Evolutionary conservation across 1,284 basidiomycete genomes (phyloP).

Genomic region (Heterobasidion occidentale): DNA sequence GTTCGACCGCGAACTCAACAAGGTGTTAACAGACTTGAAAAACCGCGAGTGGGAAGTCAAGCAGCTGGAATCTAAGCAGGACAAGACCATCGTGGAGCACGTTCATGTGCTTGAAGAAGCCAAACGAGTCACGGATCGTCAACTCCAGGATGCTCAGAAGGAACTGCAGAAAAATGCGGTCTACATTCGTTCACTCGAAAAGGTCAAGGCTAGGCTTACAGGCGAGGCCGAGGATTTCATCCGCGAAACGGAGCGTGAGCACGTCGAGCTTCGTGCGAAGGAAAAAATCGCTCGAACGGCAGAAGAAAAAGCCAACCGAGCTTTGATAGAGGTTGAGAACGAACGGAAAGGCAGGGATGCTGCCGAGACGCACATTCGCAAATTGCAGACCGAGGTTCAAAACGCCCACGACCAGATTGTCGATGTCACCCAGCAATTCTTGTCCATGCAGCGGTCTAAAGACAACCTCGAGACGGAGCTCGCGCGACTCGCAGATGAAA

Average conservation of each 20-base stretch:
- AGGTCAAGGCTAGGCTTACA: slow-evolving; percentile 68
- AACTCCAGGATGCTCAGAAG: slow-evolving; percentile 75
- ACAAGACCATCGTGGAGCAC: slow-evolving; percentile 98
- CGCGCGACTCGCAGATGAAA: slow-evolving; percentile 55
- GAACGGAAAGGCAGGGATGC: slow-evolving; percentile 58
- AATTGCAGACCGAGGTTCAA: slow-evolving; percentile 54
- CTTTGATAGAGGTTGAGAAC: slow-evolving; percentile 51
- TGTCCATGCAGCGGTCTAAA: slow-evolving; percentile 51
- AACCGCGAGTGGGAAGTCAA: slow-evolving; percentile 81
- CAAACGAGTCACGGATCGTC: slow-evolving; percentile 91
- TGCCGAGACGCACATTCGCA: slow-evolving; percentile 51
- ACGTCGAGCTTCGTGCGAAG: slow-evolving; percentile 54
- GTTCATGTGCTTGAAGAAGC: slow-evolving; percentile 97
- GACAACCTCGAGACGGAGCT: slow-evolving; percentile 64
- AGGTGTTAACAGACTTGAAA: slow-evolving; percentile 74
- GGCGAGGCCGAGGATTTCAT: slow-evolving; percentile 83
- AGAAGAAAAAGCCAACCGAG: slow-evolving; percentile 50
- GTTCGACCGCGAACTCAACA: slow-evolving; percentile 77
- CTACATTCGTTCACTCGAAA: slow-evolving; percentile 81
- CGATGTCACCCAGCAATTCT: slow-evolving; percentile 45
- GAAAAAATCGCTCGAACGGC: slow-evolving; percentile 57
- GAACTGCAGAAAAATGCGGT: slow-evolving; percentile 68
- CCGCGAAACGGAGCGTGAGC: slow-evolving; percentile 71
- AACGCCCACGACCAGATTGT: slow-evolving; percentile 41
- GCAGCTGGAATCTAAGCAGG: slow-evolving; percentile 80